These are phyloP conservation scores for Aspergillus udagawae DNA, from an alignment of 2,329 filamentous ascomycete species.

Conservation along the genomic window DNA sequence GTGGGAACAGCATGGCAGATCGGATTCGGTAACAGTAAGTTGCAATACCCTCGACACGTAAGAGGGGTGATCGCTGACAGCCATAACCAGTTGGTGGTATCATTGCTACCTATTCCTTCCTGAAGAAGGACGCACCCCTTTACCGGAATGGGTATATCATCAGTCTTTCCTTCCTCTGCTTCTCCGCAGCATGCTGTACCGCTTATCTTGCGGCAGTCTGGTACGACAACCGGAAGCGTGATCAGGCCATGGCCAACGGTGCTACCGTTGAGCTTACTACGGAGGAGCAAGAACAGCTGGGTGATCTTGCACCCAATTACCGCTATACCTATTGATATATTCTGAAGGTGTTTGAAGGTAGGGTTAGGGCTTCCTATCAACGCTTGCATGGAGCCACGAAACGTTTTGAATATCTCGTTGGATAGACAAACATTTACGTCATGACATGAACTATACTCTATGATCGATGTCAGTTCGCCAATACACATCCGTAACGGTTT, in stretches of 20 bases:
- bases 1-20: constrained; percentile 74
- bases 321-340: constrained; percentile 33
- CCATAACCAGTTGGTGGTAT: constrained; percentile 61
- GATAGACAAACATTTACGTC: constrained; percentile 3
- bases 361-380: constrained; percentile 9
- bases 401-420: neutral
- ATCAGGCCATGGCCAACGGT: constrained; percentile 24
- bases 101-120: constrained; percentile 68
- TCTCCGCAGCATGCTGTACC: constrained; percentile 56
- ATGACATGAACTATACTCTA: neutral
- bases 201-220: constrained; percentile 35
- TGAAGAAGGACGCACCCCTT: constrained; percentile 61
- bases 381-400: neutral
- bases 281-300: constrained; percentile 33
- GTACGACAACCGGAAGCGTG: constrained; percentile 39
- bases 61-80: constrained; percentile 4
- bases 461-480: neutral
- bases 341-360: constrained; percentile 3
- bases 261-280: constrained; percentile 20
- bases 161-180: constrained; percentile 66
- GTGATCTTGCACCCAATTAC: constrained; percentile 42
- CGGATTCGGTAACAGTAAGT: constrained; percentile 64
- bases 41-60: neutral
- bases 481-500: neutral
- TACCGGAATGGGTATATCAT: constrained; percentile 75